Evolutionary conservation across 768 basidiomycete genomes (phyloP), one percentile per base, ranked within the genome.

Genomic region (Mycena floridula): DNA sequence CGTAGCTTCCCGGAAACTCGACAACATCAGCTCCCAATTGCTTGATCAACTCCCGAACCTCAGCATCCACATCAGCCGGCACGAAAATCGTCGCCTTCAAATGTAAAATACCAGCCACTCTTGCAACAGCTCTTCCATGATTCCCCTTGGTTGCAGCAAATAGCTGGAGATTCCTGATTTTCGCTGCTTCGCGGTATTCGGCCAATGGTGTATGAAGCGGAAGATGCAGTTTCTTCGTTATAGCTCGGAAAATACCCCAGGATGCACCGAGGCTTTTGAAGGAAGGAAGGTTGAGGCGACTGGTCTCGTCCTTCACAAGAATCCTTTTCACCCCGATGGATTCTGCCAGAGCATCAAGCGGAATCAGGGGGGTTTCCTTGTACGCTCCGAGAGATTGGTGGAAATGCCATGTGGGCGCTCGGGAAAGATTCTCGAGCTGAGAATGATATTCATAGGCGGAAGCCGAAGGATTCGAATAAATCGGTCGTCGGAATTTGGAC

Each of bases 201-300:
- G 30, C 30, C 16, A 48, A 22, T 18, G 21, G 24, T 22, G n/a
- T 25, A 24, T 39, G 26, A 15, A 37, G 30, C 12, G 26, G 24
- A n/a, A 44, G 21, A n/a, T 27, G 15, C 22, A 48, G 44, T 26
- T 37, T 27, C 3, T 16, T 22, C 44, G 30, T 28, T 32, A 44
- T 27, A 20, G 47, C 47, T 15, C 43, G 22, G 26, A 45, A 48
- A 24, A 37, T 30, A 16, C 35, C 43, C 47, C 47, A 48, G 32
- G 44, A 38, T n/a, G 47, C 47, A 25, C 47, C 47, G 5, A 48
- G 47, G 15, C 44, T 48, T 30, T 48, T 48, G 47, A 48, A 48
- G 7, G 47, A 36, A 20, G 47, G 47, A 20, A 48, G 15, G 4
- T 37, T 43, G 13, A 48, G 22, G 11, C 47, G 43, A 27, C 22